Percentiles rank a stretch among this genome's conserved stretches.
These are phyloP conservation scores for Lactifluus rugatus DNA, from an alignment of 768 basidiomycete species.

Conservation along the genomic window DNA sequence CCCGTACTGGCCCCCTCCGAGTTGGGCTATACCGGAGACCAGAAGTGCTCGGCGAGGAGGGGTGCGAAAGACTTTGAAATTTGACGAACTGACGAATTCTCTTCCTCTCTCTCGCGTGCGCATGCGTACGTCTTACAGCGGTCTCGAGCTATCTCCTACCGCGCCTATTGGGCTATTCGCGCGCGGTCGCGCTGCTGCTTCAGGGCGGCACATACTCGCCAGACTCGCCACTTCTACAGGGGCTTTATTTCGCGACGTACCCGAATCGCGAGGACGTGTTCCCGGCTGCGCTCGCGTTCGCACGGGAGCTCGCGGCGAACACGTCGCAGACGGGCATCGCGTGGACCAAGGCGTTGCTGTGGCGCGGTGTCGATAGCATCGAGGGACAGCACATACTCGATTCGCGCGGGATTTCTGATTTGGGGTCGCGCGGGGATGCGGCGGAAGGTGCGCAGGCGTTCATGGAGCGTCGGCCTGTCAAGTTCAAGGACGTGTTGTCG, in stretches of 20 bases:
- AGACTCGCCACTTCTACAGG: conserved; percentile 34
- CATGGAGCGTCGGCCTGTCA: conserved; percentile 36
- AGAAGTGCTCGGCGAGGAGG: no score
- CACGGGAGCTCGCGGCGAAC: conserved; percentile 40
- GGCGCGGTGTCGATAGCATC: conserved; percentile 38
- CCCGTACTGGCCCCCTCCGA: neutral
- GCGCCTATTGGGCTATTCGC: conserved; percentile 42
- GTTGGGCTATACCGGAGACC: no score
- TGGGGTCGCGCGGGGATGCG: conserved; percentile 33
- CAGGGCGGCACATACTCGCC: conserved; percentile 38
- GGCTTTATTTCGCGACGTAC: conserved; percentile 39
- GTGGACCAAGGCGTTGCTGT: conserved; percentile 42
- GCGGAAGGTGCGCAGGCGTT: conserved; percentile 42
- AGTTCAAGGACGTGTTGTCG: conserved; percentile 37
- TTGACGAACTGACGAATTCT: neutral
- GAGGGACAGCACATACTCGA: conserved; percentile 49
- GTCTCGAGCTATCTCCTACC: conserved; percentile 43
- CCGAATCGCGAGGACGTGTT: conserved; percentile 43
- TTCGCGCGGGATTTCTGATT: conserved; percentile 37
- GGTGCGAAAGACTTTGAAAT: no score
- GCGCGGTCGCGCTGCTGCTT: conserved; percentile 42
- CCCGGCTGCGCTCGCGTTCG: conserved; percentile 42
- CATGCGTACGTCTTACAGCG: conserved; percentile 20
- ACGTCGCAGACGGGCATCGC: conserved; percentile 44
- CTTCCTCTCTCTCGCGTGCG: no score